Conservation (phyloP, 1,284 basidiomycete genomes). For the Trametes versicolor region DNA sequence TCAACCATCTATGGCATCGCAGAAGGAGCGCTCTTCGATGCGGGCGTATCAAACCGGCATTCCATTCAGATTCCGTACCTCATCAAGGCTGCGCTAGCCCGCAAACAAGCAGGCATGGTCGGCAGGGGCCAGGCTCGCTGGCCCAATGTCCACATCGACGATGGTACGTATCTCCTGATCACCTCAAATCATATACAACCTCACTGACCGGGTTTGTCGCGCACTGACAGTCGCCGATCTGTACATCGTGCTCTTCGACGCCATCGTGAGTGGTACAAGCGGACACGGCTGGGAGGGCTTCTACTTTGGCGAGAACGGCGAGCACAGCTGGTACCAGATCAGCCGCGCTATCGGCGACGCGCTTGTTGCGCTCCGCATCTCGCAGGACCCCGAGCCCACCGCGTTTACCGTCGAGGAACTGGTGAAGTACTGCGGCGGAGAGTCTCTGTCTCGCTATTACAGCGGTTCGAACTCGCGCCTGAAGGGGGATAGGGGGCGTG, state of each 20-base stretch:
- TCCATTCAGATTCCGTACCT: constrained; percentile 51
- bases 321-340: constrained; percentile 49
- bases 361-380: constrained; percentile 40
- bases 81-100: constrained; percentile 40
- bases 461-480: constrained; percentile 53
- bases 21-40: constrained; percentile 46
- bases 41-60: constrained; percentile 48
- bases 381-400: constrained; percentile 38
- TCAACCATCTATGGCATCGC: constrained; percentile 53
- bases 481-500: constrained; percentile 49
- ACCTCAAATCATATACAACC: not conserved
- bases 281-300: constrained; percentile 53
- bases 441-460: constrained; percentile 36
- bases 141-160: constrained; percentile 43
- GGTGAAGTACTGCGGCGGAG: constrained; percentile 30
- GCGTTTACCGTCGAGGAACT: constrained; percentile 44
- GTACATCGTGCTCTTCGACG: constrained; percentile 38
- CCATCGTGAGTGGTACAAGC: constrained; percentile 22
- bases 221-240: constrained; percentile 35
- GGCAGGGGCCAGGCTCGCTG: constrained; percentile 43
- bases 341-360: constrained; percentile 47
- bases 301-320: constrained; percentile 58
- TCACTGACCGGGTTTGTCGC: not conserved
- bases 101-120: constrained; percentile 47
- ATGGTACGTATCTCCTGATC: constrained; percentile 30